Evolutionary conservation across 2,329 filamentous ascomycete species (phyloP).

Genomic region (Beauveria australis): DNA sequence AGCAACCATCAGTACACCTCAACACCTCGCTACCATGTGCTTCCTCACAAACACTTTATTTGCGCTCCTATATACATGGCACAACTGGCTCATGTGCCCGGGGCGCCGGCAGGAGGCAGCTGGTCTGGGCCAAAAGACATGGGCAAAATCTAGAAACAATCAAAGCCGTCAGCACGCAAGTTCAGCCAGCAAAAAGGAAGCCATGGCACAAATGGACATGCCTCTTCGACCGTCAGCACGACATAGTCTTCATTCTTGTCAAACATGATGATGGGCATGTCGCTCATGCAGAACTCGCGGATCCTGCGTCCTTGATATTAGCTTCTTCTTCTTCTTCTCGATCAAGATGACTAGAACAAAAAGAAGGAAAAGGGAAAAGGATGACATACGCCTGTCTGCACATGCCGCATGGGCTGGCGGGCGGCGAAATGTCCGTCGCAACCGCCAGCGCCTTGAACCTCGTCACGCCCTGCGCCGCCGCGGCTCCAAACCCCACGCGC

Average conservation of each 20-base stretch:
- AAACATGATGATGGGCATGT: slow-evolving; percentile 83
- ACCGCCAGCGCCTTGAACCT: slow-evolving; percentile 75
- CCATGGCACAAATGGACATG: slow-evolving; percentile 24
- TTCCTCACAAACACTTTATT: neutral
- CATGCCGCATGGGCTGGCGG: slow-evolving; percentile 83
- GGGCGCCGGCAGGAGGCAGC: slow-evolving; percentile 33
- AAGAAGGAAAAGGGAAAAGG: slow-evolving; percentile 21
- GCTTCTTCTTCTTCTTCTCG: slow-evolving; percentile 1
- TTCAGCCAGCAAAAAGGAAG: too few relatives aligned
- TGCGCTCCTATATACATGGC: neutral
- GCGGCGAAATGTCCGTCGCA: slow-evolving; percentile 65
- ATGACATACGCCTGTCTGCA: slow-evolving; percentile 81
- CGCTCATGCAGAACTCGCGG: slow-evolving; percentile 63
- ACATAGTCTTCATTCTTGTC: slow-evolving; percentile 68
- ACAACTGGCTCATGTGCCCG: slow-evolving; percentile 1
- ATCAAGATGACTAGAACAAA: neutral
- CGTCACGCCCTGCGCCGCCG: slow-evolving; percentile 53
- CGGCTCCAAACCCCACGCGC: slow-evolving; percentile 76
- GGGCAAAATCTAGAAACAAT: slow-evolving; percentile 47
- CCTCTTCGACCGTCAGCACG: slow-evolving; percentile 62
- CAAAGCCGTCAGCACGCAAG: neutral
- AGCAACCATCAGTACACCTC: neutral
- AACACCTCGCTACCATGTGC: slow-evolving; percentile 1
- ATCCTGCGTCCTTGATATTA: slow-evolving; percentile 41
- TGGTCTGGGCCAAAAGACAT: slow-evolving; percentile 60